phyloP scores from a whole-genome alignment of 257 asterid species.

The Nicotiana obtusifolia region DNA sequence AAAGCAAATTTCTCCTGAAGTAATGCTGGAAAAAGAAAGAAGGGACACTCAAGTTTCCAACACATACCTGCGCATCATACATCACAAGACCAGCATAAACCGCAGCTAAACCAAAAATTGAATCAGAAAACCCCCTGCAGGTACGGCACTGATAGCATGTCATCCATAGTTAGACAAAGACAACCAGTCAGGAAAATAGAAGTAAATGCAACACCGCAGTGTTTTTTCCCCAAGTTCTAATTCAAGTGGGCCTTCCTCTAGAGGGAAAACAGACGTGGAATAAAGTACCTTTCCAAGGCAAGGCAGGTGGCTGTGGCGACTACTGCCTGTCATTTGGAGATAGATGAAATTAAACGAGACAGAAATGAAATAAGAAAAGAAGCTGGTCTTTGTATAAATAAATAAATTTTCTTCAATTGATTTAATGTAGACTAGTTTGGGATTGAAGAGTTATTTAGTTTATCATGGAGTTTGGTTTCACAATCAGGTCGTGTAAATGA shows the following conservation, averaged over 20 bases:
- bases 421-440: background rate
- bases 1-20: background rate
- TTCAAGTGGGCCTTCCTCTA: background rate
- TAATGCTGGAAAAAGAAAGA: background rate
- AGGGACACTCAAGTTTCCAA: background rate
- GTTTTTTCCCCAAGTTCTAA: background rate
- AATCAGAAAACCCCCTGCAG: constrained; percentile 83
- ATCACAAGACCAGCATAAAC: constrained; percentile 76
- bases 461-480: background rate
- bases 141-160: constrained; percentile 7
- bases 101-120: constrained; percentile 76
- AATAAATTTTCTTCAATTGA: background rate
- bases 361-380: background rate
- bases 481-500: background rate
- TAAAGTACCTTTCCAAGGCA: constrained; percentile 56
- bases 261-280: background rate
- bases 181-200: background rate
- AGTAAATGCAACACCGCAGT: background rate
- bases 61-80: constrained; percentile 93
- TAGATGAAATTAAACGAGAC: background rate
- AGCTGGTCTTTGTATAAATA: background rate
- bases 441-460: background rate
- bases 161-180: background rate
- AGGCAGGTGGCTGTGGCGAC: constrained; percentile 76
- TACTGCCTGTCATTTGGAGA: constrained; percentile 41